phyloP scores from a whole-genome alignment of 192 early-diverging fungal species.

The Coemansia sp. region DNA sequence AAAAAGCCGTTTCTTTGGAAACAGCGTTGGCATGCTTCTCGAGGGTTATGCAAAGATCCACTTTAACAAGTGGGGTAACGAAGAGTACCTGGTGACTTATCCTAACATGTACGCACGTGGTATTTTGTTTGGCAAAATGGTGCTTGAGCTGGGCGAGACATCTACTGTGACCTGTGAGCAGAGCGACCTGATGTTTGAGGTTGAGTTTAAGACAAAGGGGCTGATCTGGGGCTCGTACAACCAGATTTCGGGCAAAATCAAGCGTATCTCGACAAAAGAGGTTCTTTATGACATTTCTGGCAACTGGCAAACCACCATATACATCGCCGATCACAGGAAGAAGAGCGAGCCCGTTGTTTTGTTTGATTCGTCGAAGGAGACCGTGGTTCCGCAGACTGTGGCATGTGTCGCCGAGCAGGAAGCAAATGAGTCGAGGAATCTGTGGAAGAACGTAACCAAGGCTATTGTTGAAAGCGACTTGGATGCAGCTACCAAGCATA shows the following conservation, averaged over 20 bases:
- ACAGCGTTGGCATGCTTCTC: conserved; percentile 88
- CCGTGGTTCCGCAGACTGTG: conserved; percentile 68
- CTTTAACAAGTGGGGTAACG: conserved; percentile 48
- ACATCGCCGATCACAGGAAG: conserved; percentile 26
- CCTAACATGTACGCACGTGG: conserved; percentile 94
- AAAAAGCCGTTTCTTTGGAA: conserved; percentile 84
- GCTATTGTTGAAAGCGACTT: conserved; percentile 64
- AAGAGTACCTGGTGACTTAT: conserved; percentile 78
- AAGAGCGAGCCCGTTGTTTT: conserved; percentile 56
- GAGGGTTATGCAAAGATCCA: conserved; percentile 58
- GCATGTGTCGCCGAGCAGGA: conserved; percentile 69
- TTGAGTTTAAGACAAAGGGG: conserved; percentile 92
- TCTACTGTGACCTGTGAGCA: conserved; percentile 69
- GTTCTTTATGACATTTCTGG: conserved; percentile 80
- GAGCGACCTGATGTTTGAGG: conserved; percentile 72
- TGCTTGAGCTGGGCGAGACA: conserved; percentile 87
- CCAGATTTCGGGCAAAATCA: conserved; percentile 79
- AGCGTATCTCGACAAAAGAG: conserved; percentile 69
- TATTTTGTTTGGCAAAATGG: conserved; percentile 92
- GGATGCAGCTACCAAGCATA: conserved; percentile 67
- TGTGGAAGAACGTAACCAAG: conserved; percentile 75
- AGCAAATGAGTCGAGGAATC: conserved; percentile 74
- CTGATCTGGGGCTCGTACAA: conserved; percentile 66
- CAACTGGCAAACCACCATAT: conserved; percentile 78
- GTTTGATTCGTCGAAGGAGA: conserved; percentile 67